Conservation (phyloP, 2,329 filamentous ascomycete genomes). For the Xylaria polymorpha region DNA sequence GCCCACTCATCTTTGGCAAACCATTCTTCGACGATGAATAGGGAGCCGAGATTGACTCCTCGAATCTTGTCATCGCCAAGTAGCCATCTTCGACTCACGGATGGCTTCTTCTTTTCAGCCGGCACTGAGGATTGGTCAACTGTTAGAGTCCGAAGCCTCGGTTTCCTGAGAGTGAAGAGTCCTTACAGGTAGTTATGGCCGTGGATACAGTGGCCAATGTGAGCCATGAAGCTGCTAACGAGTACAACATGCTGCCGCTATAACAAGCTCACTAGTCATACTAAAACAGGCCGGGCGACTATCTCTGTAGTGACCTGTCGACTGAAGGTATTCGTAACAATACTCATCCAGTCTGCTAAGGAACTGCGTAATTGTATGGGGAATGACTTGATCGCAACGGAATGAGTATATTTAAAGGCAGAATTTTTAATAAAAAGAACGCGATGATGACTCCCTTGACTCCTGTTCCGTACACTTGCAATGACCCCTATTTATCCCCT, state of each 20-base stretch:
- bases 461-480: no score
- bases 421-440: no score
- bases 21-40: constrained; percentile 63
- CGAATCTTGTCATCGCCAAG: constrained; percentile 41
- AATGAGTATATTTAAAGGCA: no score
- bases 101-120: background rate
- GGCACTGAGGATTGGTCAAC: constrained; percentile 6
- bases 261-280: background rate
- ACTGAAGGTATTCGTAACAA: no score
- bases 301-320: no score
- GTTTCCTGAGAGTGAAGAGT: background rate
- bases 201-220: background rate
- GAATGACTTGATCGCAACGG: no score
- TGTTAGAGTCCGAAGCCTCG: background rate
- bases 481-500: no score
- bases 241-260: constrained; percentile 17
- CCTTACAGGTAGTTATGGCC: constrained; percentile 20
- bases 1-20: constrained; percentile 57
- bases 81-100: constrained; percentile 24
- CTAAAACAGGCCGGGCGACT: no score
- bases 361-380: no score
- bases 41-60: constrained; percentile 63
- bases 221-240: constrained; percentile 8
- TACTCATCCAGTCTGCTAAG: no score
- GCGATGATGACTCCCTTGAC: no score